Evolutionary conservation across 148 eudicot species (phyloP).

Genomic region (Nyssa sinensis): DNA sequence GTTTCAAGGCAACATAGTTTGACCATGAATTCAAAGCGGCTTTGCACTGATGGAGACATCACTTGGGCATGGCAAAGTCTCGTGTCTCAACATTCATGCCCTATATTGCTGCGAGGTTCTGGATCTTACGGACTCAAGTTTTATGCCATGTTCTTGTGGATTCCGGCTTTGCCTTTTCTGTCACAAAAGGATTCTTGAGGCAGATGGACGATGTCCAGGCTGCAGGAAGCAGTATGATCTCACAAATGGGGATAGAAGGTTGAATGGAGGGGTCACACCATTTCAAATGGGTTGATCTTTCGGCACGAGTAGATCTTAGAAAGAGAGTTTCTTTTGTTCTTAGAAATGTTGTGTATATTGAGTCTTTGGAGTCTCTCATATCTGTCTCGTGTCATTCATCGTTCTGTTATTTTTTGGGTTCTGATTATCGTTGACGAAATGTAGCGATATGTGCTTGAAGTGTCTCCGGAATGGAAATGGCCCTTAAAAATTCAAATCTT

Average conservation of each 20-base stretch:
- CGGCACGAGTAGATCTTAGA: conserved; percentile 66
- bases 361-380: conserved; percentile 30
- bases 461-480: not conserved
- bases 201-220: conserved; percentile 75
- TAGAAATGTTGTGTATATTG: conserved; percentile 27
- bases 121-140: conserved; percentile 69
- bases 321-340: conserved; percentile 19
- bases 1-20: conserved; percentile 58
- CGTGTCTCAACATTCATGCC: conserved; percentile 43
- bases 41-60: conserved; percentile 26
- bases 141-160: conserved; percentile 76
- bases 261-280: conserved; percentile 28
- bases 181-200: conserved; percentile 78
- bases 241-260: conserved; percentile 35
- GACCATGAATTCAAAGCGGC: conserved; percentile 41
- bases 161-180: conserved; percentile 85
- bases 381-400: conserved; percentile 29
- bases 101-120: conserved; percentile 83
- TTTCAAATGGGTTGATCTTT: conserved; percentile 39
- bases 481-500: no score
- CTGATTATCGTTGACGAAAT: conserved; percentile 22
- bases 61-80: conserved; percentile 39
- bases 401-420: conserved; percentile 33
- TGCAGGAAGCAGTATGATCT: conserved; percentile 76
- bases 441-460: not conserved